Conservation (phyloP, 1,139 yeast genomes). For the Suhomyces coccinellae region DNA sequence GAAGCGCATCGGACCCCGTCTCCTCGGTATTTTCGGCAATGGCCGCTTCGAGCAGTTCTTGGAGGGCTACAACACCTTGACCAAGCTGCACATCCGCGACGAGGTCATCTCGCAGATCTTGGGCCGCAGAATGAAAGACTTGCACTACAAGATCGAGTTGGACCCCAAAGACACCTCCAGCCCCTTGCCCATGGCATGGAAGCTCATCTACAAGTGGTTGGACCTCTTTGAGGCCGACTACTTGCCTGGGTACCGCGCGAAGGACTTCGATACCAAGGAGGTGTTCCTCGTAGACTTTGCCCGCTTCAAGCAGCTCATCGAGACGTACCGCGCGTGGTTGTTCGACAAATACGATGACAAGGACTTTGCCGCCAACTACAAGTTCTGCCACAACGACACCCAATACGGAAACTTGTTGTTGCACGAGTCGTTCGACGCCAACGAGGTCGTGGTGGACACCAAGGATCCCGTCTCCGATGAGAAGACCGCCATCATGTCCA, state of each 20-base stretch:
- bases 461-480: constrained; percentile 22
- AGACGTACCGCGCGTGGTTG: constrained; percentile 63
- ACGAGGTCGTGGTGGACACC: constrained; percentile 33
- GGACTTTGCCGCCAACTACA: constrained; percentile 50
- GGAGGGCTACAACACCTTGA: constrained; percentile 74
- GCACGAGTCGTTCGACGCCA: constrained; percentile 36
- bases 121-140: constrained; percentile 94
- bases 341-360: constrained; percentile 50
- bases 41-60: constrained; percentile 93
- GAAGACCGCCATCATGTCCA: constrained; percentile 17
- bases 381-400: constrained; percentile 92
- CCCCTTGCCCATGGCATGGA: constrained; percentile 64
- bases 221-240: constrained; percentile 49
- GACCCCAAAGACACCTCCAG: constrained; percentile 41
- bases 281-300: constrained; percentile 52
- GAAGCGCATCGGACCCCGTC: constrained; percentile 82
- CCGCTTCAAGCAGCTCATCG: constrained; percentile 48
- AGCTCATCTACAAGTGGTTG: constrained; percentile 71
- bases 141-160: constrained; percentile 79
- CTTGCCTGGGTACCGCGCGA: constrained; percentile 27
- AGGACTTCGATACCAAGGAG: constrained; percentile 34
- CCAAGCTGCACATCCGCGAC: constrained; percentile 70
- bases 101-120: constrained; percentile 78
- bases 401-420: constrained; percentile 89
- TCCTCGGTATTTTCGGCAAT: constrained; percentile 84